Conservation (phyloP, 345 rosid genomes). For the Dovyalis caffra region DNA sequence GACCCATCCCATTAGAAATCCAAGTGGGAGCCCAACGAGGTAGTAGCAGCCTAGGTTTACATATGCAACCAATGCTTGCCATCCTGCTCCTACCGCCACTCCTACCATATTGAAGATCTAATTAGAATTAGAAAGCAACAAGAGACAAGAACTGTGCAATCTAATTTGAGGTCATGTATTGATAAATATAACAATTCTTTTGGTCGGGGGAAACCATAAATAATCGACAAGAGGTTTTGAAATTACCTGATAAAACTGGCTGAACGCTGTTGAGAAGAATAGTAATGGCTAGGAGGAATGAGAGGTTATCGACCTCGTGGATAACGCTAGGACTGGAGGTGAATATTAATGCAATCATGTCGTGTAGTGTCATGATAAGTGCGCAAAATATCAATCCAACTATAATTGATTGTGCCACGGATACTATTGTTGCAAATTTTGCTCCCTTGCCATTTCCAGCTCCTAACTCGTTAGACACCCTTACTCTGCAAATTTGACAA, state of each 20-base stretch:
- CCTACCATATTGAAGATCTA: constrained; percentile 31
- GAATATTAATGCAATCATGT: constrained; percentile 38
- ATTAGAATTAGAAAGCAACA: neutral
- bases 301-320: constrained; percentile 28
- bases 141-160: too few relatives aligned
- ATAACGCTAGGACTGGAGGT: constrained; percentile 36
- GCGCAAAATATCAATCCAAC: constrained; percentile 36
- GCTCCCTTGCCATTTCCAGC: constrained; percentile 45
- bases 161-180: neutral
- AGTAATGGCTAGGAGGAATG: constrained; percentile 31
- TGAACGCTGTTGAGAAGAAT: constrained; percentile 51
- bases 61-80: constrained; percentile 73
- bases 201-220: too few relatives aligned
- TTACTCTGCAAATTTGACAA: constrained; percentile 30
- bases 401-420: constrained; percentile 34
- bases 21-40: constrained; percentile 65
- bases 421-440: constrained; percentile 35
- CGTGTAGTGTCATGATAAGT: constrained; percentile 24
- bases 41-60: constrained; percentile 75
- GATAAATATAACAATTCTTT: too few relatives aligned
- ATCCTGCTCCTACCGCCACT: constrained; percentile 82
- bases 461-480: too few relatives aligned
- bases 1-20: constrained; percentile 61
- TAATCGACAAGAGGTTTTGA: too few relatives aligned
- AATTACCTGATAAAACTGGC: constrained; percentile 45